phyloP scores from a whole-genome alignment of 169 alveolate genomes.

The Plasmodium vivax region DNA sequence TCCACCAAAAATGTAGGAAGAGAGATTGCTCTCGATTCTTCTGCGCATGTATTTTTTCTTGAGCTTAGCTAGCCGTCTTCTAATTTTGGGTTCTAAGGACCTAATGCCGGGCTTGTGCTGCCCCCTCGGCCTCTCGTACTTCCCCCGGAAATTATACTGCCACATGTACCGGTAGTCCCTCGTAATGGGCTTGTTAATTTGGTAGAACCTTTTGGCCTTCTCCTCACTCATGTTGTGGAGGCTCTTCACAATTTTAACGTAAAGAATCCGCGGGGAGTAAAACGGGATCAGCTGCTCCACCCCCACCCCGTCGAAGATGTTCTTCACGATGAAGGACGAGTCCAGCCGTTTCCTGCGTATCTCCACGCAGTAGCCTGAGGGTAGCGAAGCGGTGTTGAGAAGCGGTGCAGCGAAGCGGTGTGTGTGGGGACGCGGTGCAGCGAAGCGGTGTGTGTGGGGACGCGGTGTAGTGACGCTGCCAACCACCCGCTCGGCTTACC shows the following conservation, averaged over 20 bases:
- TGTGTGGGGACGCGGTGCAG: neutral
- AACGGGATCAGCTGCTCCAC: slow-evolving; percentile 83
- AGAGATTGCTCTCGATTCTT: slow-evolving; percentile 78
- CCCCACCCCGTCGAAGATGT: slow-evolving; percentile 87
- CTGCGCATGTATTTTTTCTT: slow-evolving; percentile 78
- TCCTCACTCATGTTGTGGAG: slow-evolving; percentile 69
- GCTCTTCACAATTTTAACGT: slow-evolving; percentile 80
- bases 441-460: neutral
- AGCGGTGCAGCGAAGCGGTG: neutral
- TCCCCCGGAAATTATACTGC: slow-evolving; percentile 87
- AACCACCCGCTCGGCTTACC: neutral
- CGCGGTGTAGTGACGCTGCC: neutral
- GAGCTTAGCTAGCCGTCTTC: slow-evolving; percentile 75
- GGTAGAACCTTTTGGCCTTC: slow-evolving; percentile 9
- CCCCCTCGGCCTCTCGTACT: slow-evolving; percentile 83
- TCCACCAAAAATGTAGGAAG: slow-evolving; percentile 83
- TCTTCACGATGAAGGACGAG: slow-evolving; percentile 84
- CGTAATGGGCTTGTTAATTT: slow-evolving; percentile 84
- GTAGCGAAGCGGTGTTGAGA: neutral
- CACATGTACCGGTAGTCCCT: slow-evolving; percentile 90
- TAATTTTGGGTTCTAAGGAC: slow-evolving; percentile 78
- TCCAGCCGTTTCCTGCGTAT: slow-evolving; percentile 80
- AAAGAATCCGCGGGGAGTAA: slow-evolving; percentile 83
- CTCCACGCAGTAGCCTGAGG: slow-evolving; percentile 85
- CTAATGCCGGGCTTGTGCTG: slow-evolving; percentile 90